Evolutionary conservation across 306 rosid species (phyloP), one percentile per base, ranked within the genome.

Genomic region (Vigna mungo): DNA sequence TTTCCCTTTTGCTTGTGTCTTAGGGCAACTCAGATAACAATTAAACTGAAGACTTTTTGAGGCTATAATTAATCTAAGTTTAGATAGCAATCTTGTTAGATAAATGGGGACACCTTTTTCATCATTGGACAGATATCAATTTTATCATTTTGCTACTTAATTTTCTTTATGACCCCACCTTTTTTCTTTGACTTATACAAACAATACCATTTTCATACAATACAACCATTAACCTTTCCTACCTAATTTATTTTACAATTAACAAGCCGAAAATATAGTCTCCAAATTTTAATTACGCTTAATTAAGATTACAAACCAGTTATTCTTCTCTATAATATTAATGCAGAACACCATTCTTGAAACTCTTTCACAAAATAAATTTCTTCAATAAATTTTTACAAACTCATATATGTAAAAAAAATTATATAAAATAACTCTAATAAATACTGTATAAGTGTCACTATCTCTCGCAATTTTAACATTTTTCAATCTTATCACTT

Each of bases 141-240:
- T 36, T 71, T 71, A 62, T 27, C 39, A 72, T 79, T 55, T 44
- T 69, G 71, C 41, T 70, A 15, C 71, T 74, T 78, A 55, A 32
- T 64, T 82, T 69, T 54, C 75, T 43, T 60, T 78, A 60, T 14
- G 54, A 60, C 63, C 75, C 82, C 52, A 43, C 46, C 70, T 27
- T 70, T 79, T 25, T 79, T 60, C 67, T 78, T 85, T 82, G 89
- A 82, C 84, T 82, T 78, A 1, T 66, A 44, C 6, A 76, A 75
- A 44, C 32, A 51, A 75, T 59, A 59, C 49, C 82, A 72, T 75
- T 82, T 67, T 59, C 36, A 21, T 39, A 41, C 46, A 41, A 41
- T 55, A 60, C 27, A 39, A 55, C 51, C 59, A 65, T 30, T 39
- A 25, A 25, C 27, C 5, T 30, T 30, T 30, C 34, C 4, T 30